These are phyloP conservation scores for Torrubiellomyces zombiae DNA, from an alignment of 2,329 filamentous ascomycete species.

Conservation along the genomic window DNA sequence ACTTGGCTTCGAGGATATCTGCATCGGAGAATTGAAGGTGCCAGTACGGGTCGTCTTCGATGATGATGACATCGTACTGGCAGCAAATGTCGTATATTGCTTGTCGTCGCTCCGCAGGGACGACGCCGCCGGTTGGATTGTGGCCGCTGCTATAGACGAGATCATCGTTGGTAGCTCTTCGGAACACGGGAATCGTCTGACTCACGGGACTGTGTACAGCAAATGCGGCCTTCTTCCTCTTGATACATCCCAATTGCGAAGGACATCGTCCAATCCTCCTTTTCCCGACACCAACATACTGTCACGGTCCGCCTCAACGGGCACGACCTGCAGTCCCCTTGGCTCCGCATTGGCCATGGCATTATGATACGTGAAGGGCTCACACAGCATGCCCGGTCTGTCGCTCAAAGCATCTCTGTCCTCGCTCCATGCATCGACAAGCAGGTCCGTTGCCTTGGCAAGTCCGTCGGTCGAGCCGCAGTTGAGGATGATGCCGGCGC, in stretches of 20 bases:
- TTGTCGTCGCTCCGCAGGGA: constrained; percentile 56
- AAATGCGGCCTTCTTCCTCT: constrained; percentile 65
- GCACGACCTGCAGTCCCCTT: constrained; percentile 53
- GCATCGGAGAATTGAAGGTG: constrained; percentile 78
- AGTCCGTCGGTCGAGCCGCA: constrained; percentile 79
- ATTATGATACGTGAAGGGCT: constrained; percentile 69
- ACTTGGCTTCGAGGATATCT: constrained; percentile 30
- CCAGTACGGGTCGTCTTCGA: constrained; percentile 95
- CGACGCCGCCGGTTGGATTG: constrained; percentile 67
- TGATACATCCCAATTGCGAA: constrained; percentile 65
- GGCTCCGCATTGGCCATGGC: constrained; percentile 51
- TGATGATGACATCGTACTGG: constrained; percentile 74
- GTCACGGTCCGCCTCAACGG: constrained; percentile 59
- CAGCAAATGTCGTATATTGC: constrained; percentile 69
- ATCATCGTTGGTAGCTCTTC: too few relatives aligned
- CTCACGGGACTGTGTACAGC: constrained; percentile 80
- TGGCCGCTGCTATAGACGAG: too few relatives aligned
- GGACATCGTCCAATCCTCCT: constrained; percentile 59
- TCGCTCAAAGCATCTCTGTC: constrained; percentile 49
- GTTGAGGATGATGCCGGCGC: constrained; percentile 63
- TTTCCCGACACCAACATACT: constrained; percentile 63
- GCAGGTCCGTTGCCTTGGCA: constrained; percentile 56
- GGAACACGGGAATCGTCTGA: too few relatives aligned
- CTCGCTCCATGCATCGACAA: constrained; percentile 61
- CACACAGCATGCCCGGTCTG: constrained; percentile 61